phyloP scores from a whole-genome alignment of 108 stramenopile genomes.

The Skeletonema potamos region DNA sequence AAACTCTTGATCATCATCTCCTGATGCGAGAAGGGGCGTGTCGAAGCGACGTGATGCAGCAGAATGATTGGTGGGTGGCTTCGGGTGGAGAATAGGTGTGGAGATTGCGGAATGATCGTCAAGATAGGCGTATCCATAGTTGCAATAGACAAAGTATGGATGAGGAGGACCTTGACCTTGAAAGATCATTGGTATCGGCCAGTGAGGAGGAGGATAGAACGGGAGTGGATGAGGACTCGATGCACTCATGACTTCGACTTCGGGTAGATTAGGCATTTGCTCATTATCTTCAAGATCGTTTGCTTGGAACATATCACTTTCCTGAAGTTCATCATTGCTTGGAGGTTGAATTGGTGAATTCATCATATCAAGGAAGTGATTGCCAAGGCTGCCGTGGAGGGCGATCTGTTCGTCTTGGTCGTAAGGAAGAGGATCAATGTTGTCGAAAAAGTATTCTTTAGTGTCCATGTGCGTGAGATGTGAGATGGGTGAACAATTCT shows the following conservation, averaged over 20 bases:
- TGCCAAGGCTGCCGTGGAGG: slow-evolving; percentile 2
- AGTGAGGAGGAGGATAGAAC: slow-evolving; percentile 1
- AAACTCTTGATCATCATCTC: slow-evolving; percentile 2
- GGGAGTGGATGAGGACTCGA: background rate
- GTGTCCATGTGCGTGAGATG: background rate
- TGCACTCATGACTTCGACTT: background rate
- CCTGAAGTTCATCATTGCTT: background rate
- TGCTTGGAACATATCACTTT: background rate
- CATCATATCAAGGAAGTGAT: slow-evolving; percentile 6
- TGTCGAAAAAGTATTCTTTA: background rate
- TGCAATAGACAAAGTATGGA: background rate
- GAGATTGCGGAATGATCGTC: background rate
- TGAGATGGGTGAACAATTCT: background rate
- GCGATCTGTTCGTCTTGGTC: slow-evolving; percentile 6
- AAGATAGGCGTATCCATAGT: slow-evolving; percentile 7
- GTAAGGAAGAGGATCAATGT: slow-evolving; percentile 37
- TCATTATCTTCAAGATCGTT: background rate
- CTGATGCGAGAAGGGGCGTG: background rate
- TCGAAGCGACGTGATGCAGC: background rate
- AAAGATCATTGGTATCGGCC: slow-evolving; percentile 6
- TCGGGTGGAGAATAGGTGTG: background rate
- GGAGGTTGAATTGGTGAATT: background rate
- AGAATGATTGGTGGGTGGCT: background rate
- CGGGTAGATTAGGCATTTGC: background rate
- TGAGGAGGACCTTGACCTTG: slow-evolving; percentile 8